These are phyloP conservation scores for Neoboletus brunneissimus DNA, from an alignment of 768 basidiomycete species.

Conservation along the genomic window DNA sequence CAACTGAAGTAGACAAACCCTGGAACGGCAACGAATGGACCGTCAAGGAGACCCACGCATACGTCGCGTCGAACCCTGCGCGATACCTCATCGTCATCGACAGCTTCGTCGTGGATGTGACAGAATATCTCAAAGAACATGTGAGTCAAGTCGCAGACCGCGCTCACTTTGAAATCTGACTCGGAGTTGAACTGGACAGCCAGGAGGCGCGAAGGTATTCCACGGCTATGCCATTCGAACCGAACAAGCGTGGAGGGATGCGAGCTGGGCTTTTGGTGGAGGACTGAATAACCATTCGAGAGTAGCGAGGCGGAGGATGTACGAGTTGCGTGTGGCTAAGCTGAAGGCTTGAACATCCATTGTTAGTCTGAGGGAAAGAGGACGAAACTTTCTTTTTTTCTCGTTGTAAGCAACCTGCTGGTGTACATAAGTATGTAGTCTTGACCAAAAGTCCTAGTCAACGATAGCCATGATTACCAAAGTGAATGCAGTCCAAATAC, in stretches of 20 bases:
- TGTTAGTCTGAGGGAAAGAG: neutral
- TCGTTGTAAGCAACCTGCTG: neutral
- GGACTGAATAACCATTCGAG: conserved; percentile 12
- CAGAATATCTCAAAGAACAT: conserved; percentile 5
- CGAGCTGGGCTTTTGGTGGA: conserved; percentile 10
- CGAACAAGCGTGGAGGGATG: conserved; percentile 3
- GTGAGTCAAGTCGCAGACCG: neutral
- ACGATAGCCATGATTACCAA: too few relatives aligned
- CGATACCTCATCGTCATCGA: conserved; percentile 8
- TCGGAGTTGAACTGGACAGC: conserved; percentile 1
- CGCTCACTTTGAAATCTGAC: neutral
- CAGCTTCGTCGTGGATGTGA: conserved; percentile 7
- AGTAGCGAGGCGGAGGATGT: neutral
- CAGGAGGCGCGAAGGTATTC: conserved; percentile 4
- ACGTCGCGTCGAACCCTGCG: neutral
- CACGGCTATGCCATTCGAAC: neutral
- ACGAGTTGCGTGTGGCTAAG: conserved; percentile 8
- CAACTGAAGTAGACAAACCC: neutral
- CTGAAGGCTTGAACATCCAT: neutral
- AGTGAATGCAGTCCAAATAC: too few relatives aligned
- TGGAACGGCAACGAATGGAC: conserved; percentile 9
- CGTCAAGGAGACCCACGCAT: neutral
- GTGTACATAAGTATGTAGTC: neutral
- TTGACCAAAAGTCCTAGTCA: too few relatives aligned
- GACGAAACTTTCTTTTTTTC: neutral